Evolutionary conservation across 768 basidiomycete genomes (phyloP).

Genomic region (Termitomyces eurrhizus): DNA sequence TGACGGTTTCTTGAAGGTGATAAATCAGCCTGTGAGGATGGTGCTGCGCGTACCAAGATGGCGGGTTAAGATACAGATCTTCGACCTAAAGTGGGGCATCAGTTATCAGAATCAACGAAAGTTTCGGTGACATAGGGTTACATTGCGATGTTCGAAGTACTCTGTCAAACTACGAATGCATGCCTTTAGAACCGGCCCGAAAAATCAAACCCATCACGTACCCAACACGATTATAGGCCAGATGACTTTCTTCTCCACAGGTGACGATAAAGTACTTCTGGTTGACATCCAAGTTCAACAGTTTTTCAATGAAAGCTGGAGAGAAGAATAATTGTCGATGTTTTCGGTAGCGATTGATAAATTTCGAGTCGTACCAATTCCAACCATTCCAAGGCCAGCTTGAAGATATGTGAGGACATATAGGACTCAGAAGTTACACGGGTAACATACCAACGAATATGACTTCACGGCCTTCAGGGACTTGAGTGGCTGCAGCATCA

Average conservation of each 20-base stretch:
- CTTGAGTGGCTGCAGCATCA: background rate
- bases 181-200: background rate
- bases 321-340: background rate
- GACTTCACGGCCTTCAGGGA: constrained; percentile 5
- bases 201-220: constrained; percentile 9
- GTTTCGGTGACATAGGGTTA: background rate
- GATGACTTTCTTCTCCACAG: constrained; percentile 52
- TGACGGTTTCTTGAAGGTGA: constrained; percentile 45
- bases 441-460: constrained; percentile 2
- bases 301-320: constrained; percentile 65
- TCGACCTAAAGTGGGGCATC: constrained; percentile 30
- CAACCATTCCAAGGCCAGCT: constrained; percentile 62
- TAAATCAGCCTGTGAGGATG: constrained; percentile 52
- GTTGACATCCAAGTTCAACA: constrained; percentile 49
- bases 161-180: background rate
- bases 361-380: constrained; percentile 36
- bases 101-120: background rate
- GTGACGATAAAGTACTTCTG: constrained; percentile 50
- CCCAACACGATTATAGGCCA: constrained; percentile 57
- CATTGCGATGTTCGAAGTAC: constrained; percentile 6
- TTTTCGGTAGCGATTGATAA: background rate
- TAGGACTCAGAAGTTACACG: background rate
- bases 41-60: constrained; percentile 56
- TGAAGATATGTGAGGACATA: constrained; percentile 4
- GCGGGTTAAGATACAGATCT: constrained; percentile 55